Conservation (phyloP, 164 flowering plant species). For the Akebia trifoliata region DNA sequence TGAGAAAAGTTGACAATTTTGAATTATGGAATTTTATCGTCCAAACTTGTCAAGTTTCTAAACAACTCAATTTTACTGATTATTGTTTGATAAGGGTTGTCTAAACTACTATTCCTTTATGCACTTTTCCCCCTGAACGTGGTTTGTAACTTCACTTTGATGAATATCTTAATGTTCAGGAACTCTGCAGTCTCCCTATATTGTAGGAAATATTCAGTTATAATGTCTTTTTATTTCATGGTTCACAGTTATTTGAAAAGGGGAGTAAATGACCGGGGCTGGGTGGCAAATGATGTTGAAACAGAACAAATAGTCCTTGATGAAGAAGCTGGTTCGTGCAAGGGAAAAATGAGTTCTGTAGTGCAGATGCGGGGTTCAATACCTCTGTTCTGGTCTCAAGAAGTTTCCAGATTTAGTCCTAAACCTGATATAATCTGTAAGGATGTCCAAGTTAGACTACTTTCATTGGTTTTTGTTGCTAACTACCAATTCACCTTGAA, state of each 20-base stretch:
- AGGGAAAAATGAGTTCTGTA: conserved; percentile 96
- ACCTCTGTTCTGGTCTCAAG: conserved; percentile 99
- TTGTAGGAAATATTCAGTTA: neutral
- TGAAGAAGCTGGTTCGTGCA: conserved; percentile 88
- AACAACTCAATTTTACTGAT: no score
- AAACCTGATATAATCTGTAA: conserved; percentile 96
- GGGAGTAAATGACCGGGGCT: conserved; percentile 95
- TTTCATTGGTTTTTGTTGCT: conserved; percentile 5
- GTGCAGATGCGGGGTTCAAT: conserved; percentile 99
- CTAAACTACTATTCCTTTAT: no score
- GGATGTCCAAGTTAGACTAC: conserved; percentile 14
- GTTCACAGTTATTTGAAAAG: conserved; percentile 78
- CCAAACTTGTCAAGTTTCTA: no score
- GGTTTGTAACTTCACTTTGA: neutral
- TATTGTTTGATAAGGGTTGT: no score
- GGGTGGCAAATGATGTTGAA: conserved; percentile 99
- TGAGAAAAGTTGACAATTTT: no score
- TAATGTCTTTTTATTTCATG: conserved; percentile 5
- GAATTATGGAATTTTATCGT: no score
- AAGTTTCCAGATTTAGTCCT: conserved; percentile 92
- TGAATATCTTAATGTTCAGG: neutral
- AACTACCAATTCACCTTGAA: conserved; percentile 5
- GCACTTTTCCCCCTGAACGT: neutral
- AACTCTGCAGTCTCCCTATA: neutral
- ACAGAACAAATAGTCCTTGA: conserved; percentile 95